Evolutionary conservation across 2,329 filamentous ascomycete genomes (phyloP), one percentile per base, ranked within the genome.

Genomic region (Sarocladium strictum): DNA sequence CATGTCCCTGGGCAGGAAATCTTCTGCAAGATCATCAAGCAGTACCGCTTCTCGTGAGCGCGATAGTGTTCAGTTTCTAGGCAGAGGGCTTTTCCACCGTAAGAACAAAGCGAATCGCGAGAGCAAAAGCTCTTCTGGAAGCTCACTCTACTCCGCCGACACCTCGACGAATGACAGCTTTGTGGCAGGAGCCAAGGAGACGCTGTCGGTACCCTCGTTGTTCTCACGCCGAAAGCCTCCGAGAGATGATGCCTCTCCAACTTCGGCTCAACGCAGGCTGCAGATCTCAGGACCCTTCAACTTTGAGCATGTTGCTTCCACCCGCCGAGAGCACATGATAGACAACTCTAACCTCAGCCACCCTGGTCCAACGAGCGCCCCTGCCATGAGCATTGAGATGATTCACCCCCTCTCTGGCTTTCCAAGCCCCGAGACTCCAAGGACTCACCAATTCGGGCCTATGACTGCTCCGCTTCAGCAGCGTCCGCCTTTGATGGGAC

Each of bases 281-380:
- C 75, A 77, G 54, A 86, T 86, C 54, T 86, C 83, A 1, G 77
- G 73, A 1, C 83, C 83, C 2, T 86, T 83, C 67, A 85, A 86
- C 69, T 86, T 86, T 57, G 82, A 85, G 63, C 83, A 86, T 65
- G 73, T 86, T 32, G 76, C 79, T 3, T 82, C 85, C 63, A 81
- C 78, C 12, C 70, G 75, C 12, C 76, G 76, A 47, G 76, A 83
- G 27, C 70, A 76, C 51, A 56, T 77, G 2, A 67, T 74, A 3
- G 70, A 69, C 54, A 26, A 61, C 55, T 71, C 73, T 15, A 67
- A 69, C 12, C 61, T 73, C 52, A 71, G 71, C 41, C 66, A 68
- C 32, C 54, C 58, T 6, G 61, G 53, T n/a, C 56, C 57, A 19
- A 53, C 55, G 9, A 60, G 47, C 51, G 58, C 45, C 10, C 58